These are phyloP conservation scores for Paracorniculantispora psalliotae DNA, from an alignment of 2,329 filamentous ascomycete species.

Conservation along the genomic window DNA sequence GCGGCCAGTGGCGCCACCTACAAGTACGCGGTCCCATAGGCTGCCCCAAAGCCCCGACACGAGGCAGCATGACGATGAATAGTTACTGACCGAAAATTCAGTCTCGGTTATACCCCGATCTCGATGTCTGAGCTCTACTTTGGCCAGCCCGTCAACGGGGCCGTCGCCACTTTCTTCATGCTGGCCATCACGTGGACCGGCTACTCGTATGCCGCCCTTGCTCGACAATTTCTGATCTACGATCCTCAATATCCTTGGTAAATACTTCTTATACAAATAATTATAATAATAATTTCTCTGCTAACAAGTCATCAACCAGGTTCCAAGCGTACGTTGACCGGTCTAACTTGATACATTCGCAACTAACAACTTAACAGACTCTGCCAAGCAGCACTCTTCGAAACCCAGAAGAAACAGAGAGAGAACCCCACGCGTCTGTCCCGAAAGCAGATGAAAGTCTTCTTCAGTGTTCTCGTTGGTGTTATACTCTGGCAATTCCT, in stretches of 20 bases:
- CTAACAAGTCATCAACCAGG: background rate
- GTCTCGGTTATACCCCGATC: conserved; percentile 44
- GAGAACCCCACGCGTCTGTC: conserved; percentile 44
- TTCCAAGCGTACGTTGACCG: background rate
- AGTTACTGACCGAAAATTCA: background rate
- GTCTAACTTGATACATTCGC: background rate
- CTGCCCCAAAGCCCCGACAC: background rate
- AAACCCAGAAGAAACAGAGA: conserved; percentile 49
- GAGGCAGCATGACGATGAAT: background rate
- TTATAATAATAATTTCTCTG: background rate
- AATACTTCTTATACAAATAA: background rate
- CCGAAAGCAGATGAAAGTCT: conserved; percentile 50
- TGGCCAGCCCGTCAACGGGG: conserved; percentile 44
- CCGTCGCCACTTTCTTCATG: conserved; percentile 56
- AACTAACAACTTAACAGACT: conserved; percentile 23
- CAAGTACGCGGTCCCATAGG: conserved; percentile 25
- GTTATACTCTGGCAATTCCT: conserved; percentile 58
- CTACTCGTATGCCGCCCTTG: conserved; percentile 54
- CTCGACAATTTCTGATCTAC: conserved; percentile 52
- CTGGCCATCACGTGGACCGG: conserved; percentile 51
- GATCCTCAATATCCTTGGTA: conserved; percentile 45
- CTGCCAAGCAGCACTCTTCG: conserved; percentile 54
- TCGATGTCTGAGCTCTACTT: conserved; percentile 54
- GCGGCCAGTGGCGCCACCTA: conserved; percentile 49
- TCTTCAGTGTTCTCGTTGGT: conserved; percentile 48